Evolutionary conservation across 1,284 basidiomycete species (phyloP).

Genomic region (Sanghuangporus baumii): DNA sequence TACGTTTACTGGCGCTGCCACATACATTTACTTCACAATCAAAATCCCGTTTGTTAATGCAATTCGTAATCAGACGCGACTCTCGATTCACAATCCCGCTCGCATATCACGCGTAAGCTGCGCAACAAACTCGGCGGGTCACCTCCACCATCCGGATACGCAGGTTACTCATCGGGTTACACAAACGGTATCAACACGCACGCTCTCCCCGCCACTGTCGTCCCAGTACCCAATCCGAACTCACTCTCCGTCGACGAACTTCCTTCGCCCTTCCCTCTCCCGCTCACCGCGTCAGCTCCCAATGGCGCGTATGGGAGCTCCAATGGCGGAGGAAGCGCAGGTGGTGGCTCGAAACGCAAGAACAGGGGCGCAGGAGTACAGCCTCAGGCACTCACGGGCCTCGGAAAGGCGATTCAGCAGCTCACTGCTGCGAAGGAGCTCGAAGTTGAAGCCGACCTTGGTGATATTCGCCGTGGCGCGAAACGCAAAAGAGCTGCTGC

Average conservation of each 20-base stretch:
- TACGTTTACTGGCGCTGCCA: conserved; percentile 27
- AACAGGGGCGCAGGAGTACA: conserved; percentile 53
- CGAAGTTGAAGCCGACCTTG: conserved; percentile 67
- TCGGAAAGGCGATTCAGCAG: conserved; percentile 59
- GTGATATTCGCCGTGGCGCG: conserved; percentile 67
- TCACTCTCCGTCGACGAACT: conserved; percentile 77
- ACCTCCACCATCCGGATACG: conserved; percentile 49
- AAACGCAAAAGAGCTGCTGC: conserved; percentile 59
- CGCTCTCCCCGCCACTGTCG: conserved; percentile 50
- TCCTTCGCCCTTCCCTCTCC: conserved; percentile 74
- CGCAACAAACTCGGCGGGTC: conserved; percentile 71
- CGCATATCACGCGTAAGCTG: conserved; percentile 75
- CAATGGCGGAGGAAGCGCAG: conserved; percentile 30
- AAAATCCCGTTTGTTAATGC: conserved; percentile 11
- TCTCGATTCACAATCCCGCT: conserved; percentile 66
- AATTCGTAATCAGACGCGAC: conserved; percentile 44
- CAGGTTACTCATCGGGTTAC: conserved; percentile 25
- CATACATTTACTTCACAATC: background rate
- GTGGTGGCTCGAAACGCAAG: conserved; percentile 43
- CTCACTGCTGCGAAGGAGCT: conserved; percentile 51
- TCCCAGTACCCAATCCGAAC: conserved; percentile 68
- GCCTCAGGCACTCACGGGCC: conserved; percentile 37
- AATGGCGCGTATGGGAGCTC: conserved; percentile 30
- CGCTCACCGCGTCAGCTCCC: conserved; percentile 47
- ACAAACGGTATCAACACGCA: conserved; percentile 31